Evolutionary conservation across 345 rosid species (phyloP), one percentile per base, ranked within the genome.

Genomic region (Cardamine resedifolia): DNA sequence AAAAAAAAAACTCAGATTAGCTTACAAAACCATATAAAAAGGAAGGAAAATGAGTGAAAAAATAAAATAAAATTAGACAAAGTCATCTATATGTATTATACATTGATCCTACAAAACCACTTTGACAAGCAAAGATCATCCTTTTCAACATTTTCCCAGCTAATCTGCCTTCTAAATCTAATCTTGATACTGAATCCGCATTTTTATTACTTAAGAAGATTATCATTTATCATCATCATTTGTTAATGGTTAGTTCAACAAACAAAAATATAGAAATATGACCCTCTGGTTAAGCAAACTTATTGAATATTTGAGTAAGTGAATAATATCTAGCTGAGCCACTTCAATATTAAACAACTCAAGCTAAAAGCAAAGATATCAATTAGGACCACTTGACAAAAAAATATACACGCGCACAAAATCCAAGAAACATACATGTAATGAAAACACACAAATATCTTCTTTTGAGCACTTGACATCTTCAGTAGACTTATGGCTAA

Each of bases 381-480:
- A 66, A 18, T 18, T 58, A 51, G 83, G 79, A 75, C 82, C 77
- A 73, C 64, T 36, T 7, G 68, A 74, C 26, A 27, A 58, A 50
- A 57, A n/a, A n/a, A n/a, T n/a, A n/a, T 11, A 33, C 28, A 53
- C 24, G 38, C 6, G 26, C 18, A 26, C 34, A 56, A 60, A 31
- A 24, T 56, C 44, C 61, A 64, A 48, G n/a, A 76, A 55, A 58
- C 47, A 3, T 53, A 33, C 34, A 26, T 28, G 43, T 63, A 55
- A 8, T 41, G 44, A 45, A n/a, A 66, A 11, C n/a, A 21, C 14
- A 16, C 21, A 38, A 2, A 28, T 12, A 31, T 4, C 6, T 52
- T 16, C 10, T 12, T 20, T 49, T 28, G 3, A 53, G 26, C 62
- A 38, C 1, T 50, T 49, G 5, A 28, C 5, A 15, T 62, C 41